Evolutionary conservation across 257 asterid genomes (phyloP).

Genomic region (Solanum gracilifrons): DNA sequence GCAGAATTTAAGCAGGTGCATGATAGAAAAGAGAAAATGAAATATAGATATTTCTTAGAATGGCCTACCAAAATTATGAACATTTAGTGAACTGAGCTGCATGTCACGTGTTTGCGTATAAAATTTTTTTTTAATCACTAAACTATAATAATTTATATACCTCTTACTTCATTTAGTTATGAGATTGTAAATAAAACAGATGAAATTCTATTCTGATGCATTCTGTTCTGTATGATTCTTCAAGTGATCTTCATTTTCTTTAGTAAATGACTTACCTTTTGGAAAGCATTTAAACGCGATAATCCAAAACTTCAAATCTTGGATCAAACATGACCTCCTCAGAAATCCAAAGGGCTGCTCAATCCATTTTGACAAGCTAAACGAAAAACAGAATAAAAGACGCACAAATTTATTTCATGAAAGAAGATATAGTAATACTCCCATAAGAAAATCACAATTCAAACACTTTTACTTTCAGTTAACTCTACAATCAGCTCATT

Average conservation of each 20-base stretch:
- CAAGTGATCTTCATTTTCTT: too few relatives aligned
- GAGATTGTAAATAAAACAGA: too few relatives aligned
- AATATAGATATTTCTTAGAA: background rate
- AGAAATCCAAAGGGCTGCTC: too few relatives aligned
- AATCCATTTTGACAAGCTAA: too few relatives aligned
- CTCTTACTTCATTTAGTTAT: too few relatives aligned
- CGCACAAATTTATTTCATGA: too few relatives aligned
- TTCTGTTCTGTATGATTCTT: too few relatives aligned
- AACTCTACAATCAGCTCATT: background rate
- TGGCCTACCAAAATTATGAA: background rate
- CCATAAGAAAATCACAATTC: background rate
- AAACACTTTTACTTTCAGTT: background rate
- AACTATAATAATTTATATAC: background rate
- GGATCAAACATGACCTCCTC: background rate
- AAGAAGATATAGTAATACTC: too few relatives aligned
- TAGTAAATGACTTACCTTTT: too few relatives aligned
- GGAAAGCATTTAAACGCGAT: too few relatives aligned
- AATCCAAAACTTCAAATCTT: background rate
- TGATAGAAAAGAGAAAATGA: background rate
- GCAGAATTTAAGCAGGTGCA: background rate
- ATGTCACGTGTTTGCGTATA: background rate
- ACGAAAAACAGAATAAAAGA: too few relatives aligned
- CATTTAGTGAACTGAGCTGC: background rate
- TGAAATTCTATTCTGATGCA: too few relatives aligned
- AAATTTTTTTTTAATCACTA: background rate